Evolutionary conservation across 2,329 filamentous ascomycete species (phyloP).

Genomic region (Calonectria hawksworthii): DNA sequence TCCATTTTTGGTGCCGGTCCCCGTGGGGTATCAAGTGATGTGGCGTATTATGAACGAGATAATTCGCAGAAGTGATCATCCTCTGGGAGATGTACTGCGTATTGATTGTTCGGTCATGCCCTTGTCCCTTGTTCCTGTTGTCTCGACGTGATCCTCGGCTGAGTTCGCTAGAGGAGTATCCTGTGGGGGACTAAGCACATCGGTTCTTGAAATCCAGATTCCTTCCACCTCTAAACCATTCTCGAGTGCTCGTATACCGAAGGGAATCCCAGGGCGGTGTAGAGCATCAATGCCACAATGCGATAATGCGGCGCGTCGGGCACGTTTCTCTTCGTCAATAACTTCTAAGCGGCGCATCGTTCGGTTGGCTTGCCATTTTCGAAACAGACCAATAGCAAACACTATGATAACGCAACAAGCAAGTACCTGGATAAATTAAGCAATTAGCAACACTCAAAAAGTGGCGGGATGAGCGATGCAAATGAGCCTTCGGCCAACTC

Average conservation of each 20-base stretch:
- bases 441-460: slow-evolving; percentile 7
- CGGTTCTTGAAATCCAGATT: slow-evolving; percentile 78
- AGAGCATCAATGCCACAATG: slow-evolving; percentile 63
- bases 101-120: not conserved
- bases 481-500: slow-evolving; percentile 62
- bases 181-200: slow-evolving; percentile 52
- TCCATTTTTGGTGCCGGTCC: no score
- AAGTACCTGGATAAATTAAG: slow-evolving; percentile 70
- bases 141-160: slow-evolving; percentile 28
- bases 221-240: slow-evolving; percentile 87
- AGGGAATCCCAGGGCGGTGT: slow-evolving; percentile 76
- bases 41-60: not conserved
- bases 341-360: slow-evolving; percentile 69
- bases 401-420: slow-evolving; percentile 79
- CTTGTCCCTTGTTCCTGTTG: not conserved
- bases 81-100: not conserved
- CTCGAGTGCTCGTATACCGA: slow-evolving; percentile 88
- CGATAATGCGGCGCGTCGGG: slow-evolving; percentile 66
- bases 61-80: no score
- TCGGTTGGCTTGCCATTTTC: slow-evolving; percentile 75
- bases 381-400: slow-evolving; percentile 76
- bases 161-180: slow-evolving; percentile 43
- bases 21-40: not conserved
- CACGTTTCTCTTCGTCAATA: slow-evolving; percentile 76
- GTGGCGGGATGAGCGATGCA: not conserved